Base-by-base conservation (phyloP, 2,329 filamentous ascomycete species). In the Pestalotiopsis sp. region DNA sequence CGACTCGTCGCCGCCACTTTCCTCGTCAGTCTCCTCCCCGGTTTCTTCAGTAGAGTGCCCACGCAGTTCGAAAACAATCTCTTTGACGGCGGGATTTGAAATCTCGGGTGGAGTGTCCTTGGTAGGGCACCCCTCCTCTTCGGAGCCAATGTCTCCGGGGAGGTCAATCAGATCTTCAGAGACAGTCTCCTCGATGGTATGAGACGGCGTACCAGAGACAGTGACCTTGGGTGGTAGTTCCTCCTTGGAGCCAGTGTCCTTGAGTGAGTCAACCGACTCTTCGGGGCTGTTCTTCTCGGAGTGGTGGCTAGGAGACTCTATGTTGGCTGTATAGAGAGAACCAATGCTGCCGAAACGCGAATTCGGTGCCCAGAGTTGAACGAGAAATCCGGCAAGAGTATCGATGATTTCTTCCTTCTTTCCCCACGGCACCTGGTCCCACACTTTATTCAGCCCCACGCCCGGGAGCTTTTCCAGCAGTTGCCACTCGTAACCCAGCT, bases 401-500 rank as follows among this genome's bases (percentile, higher is more conserved):
- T 65, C 38, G 25, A 39, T 52, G 39, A 65, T 45, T 17, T 57
- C 39, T 56, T 56, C 14, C 25, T 65, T 65, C 13, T 52, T 41
- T 11, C 57, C 63, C 63, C 63, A 65, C 25, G 63, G 63, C 11
- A 65, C n/a, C 39, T 65, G 7, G 63, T 27, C 6, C 63, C 63
- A 57, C 20, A 65, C 63, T 2, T 27, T n/a, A 4, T n/a, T 9
- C 56, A 65, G 63, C 25, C 52, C 39, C 38, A 52, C 63, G 41
- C 63, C 63, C 17, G 63, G 63, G 25, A 65, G 25, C 63, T 65
- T 65, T 41, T 41, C 45, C 14, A 65, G 38, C 13, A 65, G 45
- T 31, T 41, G 39, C 63, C 63, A 65, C 25, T 65, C 63, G 45
- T 65, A 65, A 23, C 63, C 63, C 13, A 65, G 63, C 20, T 41